Percentiles rank a stretch among this genome's conserved stretches.
Conservation (phyloP, 805 yeast species). For the Komagataella phaffii region DNA sequence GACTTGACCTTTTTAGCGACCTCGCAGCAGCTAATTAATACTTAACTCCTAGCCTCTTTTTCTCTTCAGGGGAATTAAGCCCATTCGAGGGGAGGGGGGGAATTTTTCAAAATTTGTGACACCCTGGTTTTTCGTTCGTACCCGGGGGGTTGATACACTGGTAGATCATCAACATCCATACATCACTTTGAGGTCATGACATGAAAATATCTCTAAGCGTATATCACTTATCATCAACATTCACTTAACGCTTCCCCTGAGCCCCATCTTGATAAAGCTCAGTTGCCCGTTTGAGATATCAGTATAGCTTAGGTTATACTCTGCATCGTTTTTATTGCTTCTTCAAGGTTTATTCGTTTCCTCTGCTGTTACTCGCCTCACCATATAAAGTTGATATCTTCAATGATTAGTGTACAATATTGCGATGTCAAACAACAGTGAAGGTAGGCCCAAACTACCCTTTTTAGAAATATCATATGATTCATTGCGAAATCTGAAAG, state of each 20-base stretch:
- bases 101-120: not conserved
- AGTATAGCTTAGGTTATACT: not conserved
- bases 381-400: not conserved
- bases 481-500: constrained; percentile 10
- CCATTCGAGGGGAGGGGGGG: not conserved
- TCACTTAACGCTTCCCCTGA: not conserved
- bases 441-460: constrained; percentile 6
- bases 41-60: not conserved
- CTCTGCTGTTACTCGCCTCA: not conserved
- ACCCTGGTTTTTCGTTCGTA: not conserved
- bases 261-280: not conserved
- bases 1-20: not conserved
- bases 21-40: not conserved
- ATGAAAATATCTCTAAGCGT: not conserved
- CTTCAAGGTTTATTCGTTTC: not conserved
- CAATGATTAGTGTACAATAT: not conserved
- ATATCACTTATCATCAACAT: not conserved
- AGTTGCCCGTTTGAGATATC: not conserved
- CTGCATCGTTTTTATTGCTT: not conserved
- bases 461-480: constrained; percentile 17
- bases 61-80: not conserved
- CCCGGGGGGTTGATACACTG: not conserved
- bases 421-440: not conserved
- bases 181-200: not conserved
- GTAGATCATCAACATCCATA: not conserved